Percentiles rank a stretch among this genome's conserved stretches.
Conservation (phyloP, 495 filamentous ascomycete genomes). For the Neurospora hispaniola region DNA sequence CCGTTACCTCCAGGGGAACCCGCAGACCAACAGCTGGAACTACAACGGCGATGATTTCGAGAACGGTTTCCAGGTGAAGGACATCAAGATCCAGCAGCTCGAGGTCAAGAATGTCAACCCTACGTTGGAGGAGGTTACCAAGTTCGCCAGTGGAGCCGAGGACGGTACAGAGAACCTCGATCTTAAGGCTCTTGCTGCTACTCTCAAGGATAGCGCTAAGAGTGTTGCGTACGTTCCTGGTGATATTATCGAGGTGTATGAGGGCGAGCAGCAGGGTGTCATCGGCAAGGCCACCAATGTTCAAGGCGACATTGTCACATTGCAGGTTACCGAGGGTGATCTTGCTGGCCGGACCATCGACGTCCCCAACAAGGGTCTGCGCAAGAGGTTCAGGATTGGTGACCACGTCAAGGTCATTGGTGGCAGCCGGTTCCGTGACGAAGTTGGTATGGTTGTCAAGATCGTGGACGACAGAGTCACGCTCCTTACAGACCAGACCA, state of each 20-base stretch:
- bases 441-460: conserved; percentile 92
- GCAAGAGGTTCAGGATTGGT: conserved; percentile 86
- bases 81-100: conserved; percentile 79
- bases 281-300: conserved; percentile 77
- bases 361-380: conserved; percentile 82
- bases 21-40: conserved; percentile 60
- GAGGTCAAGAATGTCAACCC: conserved; percentile 83
- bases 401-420: conserved; percentile 99
- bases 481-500: conserved; percentile 77
- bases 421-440: conserved; percentile 83
- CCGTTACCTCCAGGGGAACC: conserved; percentile 55
- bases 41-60: conserved; percentile 83
- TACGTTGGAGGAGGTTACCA: conserved; percentile 86
- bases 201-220: conserved; percentile 65
- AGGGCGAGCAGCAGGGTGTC: conserved; percentile 91
- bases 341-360: conserved; percentile 78
- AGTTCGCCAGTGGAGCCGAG: conserved; percentile 76
- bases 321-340: conserved; percentile 76
- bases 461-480: conserved; percentile 87
- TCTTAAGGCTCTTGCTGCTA: conserved; percentile 76
- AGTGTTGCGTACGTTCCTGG: conserved; percentile 79
- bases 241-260: conserved; percentile 89
- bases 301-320: conserved; percentile 82
- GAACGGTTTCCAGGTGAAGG: conserved; percentile 88
- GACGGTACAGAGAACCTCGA: conserved; percentile 92